These are phyloP conservation scores for Spergularia marina DNA, from an alignment of 148 eudicot species.

Conservation along the genomic window DNA sequence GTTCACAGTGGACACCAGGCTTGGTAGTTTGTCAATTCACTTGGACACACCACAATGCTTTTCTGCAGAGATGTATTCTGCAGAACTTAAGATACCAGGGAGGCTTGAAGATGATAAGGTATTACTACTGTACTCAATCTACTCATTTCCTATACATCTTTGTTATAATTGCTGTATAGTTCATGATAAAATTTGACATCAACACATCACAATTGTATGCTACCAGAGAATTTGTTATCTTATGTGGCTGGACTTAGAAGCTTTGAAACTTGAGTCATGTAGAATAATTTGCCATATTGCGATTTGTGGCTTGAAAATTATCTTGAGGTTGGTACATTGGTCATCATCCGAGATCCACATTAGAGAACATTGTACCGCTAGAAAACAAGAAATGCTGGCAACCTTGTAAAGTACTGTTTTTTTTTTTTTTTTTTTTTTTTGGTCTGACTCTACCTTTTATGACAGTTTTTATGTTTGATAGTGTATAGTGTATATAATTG, in stretches of 20 bases:
- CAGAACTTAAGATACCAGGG: conserved; percentile 70
- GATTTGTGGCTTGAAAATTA: not conserved
- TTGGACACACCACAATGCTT: conserved; percentile 97
- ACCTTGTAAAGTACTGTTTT: not conserved
- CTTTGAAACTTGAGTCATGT: not conserved
- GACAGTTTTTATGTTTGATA: too few relatives aligned
- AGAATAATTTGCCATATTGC: too few relatives aligned
- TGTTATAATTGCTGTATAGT: not conserved
- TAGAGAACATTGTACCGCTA: not conserved
- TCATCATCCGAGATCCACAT: not conserved
- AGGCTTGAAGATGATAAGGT: conserved; percentile 99
- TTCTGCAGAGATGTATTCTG: conserved; percentile 98
- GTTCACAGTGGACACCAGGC: conserved; percentile 92
- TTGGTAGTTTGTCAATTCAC: conserved; percentile 89
- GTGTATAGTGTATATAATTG: too few relatives aligned
- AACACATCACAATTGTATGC: not conserved
- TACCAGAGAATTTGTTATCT: not conserved
- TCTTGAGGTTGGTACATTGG: not conserved
- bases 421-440: too few relatives aligned
- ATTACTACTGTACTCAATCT: not conserved
- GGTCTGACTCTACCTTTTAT: too few relatives aligned
- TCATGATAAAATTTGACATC: not conserved
- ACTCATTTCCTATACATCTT: not conserved
- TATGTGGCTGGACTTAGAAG: not conserved
- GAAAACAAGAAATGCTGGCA: too few relatives aligned